These are phyloP conservation scores for Arthonia radiata DNA, from an alignment of 495 filamentous ascomycete genomes.

Conservation along the genomic window DNA sequence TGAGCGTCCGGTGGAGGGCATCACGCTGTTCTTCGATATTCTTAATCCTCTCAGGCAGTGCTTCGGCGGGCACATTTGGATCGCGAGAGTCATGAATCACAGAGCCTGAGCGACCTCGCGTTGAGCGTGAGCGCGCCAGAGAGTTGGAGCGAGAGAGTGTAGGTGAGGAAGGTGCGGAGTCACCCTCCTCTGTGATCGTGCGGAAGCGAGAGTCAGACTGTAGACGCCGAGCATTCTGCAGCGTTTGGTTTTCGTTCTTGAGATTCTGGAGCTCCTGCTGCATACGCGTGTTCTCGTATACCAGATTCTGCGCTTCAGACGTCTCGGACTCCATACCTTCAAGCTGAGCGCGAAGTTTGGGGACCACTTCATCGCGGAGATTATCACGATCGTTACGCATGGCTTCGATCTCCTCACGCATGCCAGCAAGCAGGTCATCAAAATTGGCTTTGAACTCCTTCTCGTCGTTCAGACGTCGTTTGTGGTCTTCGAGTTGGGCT, in stretches of 20 bases:
- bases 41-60: slow-evolving; percentile 61
- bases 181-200: slow-evolving; percentile 37
- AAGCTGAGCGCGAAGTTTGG: slow-evolving; percentile 43
- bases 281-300: slow-evolving; percentile 51
- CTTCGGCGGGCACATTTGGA: slow-evolving; percentile 35
- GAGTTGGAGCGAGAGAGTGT: slow-evolving; percentile 36
- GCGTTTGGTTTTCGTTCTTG: slow-evolving; percentile 37
- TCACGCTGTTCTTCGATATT: slow-evolving; percentile 87
- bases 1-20: slow-evolving; percentile 64
- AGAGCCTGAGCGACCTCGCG: slow-evolving; percentile 10
- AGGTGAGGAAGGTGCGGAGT: slow-evolving; percentile 7
- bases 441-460: slow-evolving; percentile 77
- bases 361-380: slow-evolving; percentile 64
- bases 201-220: slow-evolving; percentile 30
- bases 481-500: slow-evolving; percentile 48
- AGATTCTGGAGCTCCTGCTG: slow-evolving; percentile 56
- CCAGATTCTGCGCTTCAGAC: slow-evolving; percentile 36
- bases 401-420: slow-evolving; percentile 58
- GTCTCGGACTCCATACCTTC: slow-evolving; percentile 52
- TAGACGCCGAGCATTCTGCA: slow-evolving; percentile 26
- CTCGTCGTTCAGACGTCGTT: slow-evolving; percentile 63
- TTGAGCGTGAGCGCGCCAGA: slow-evolving; percentile 22
- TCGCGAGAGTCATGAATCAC: slow-evolving; percentile 12
- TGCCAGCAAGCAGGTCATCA: slow-evolving; percentile 64
- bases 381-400: slow-evolving; percentile 77